Evolutionary conservation across 192 early-diverging fungal species (phyloP), one percentile per base, ranked within the genome.

Genomic region (Mortierella claussenii): DNA sequence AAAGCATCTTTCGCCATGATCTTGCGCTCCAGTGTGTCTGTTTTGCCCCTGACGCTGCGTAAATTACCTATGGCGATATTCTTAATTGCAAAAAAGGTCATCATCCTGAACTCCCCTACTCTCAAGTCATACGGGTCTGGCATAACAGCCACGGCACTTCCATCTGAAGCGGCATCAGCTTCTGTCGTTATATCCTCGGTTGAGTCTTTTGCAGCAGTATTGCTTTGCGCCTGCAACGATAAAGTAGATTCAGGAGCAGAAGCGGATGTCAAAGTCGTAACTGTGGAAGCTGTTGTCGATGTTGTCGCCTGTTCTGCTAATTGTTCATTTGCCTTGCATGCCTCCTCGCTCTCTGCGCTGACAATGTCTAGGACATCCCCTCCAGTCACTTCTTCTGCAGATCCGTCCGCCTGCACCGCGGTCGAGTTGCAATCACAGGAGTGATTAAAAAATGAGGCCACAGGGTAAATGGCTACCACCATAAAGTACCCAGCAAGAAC

Each of bases 381-480:
- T 31, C 64, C 53, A 12, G 50, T 62, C 1, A 62, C 27, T 20
- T 61, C 58, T 2, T 62, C 64, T 24, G 23, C 20, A 0, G 73
- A 60, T 30, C 73, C 73, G 21, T 76, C 73, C 1, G 73, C 73
- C 26, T 76, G 73, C 2, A 67, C 65, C 6, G 73, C 73, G 8
- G 73, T 67, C 3, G 61, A 44, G n/a, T 85, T 89, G 21, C 81
- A 81, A 23, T 86, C 78, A 58, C 90, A 92, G 3, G 85, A 83
- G 58, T 92, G 90, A 69, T 92, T 92, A 55, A 92, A 91, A 33
- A 85, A 88, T 1, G 84, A 84, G 1, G 87, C 89, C 21, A 80
- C 44, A 8, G 89, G 89, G 63, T 85, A 91, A 18, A 92, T 55
- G 0, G 87, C 90, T 81, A 85, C 34, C 32, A 24, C 37, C 37